phyloP scores from a whole-genome alignment of 2,329 filamentous ascomycete species.

The Aspergillus novofumigatus region DNA sequence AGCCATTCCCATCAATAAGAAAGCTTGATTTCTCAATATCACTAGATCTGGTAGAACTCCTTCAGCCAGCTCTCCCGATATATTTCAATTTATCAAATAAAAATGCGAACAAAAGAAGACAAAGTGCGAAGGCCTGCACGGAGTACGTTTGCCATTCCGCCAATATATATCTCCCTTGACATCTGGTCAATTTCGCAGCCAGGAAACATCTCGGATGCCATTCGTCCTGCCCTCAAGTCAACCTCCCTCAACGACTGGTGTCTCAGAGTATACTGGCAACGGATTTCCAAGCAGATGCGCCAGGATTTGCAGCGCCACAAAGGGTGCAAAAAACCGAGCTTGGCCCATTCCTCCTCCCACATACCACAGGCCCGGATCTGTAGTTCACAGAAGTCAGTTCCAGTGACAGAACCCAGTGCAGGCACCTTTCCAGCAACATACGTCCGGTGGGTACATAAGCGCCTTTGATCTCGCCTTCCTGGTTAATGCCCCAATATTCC shows the following conservation, averaged over 20 bases:
- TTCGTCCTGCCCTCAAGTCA: neutral
- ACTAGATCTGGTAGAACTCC: too few species aligned
- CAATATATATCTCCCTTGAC: neutral
- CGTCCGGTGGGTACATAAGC: slow-evolving; percentile 38
- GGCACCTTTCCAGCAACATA: slow-evolving; percentile 19
- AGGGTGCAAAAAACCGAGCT: slow-evolving; percentile 39
- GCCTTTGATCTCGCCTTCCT: slow-evolving; percentile 46
- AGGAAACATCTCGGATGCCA: neutral
- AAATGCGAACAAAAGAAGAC: too few species aligned
- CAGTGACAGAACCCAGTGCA: neutral
- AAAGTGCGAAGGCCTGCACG: too few species aligned
- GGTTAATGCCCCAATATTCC: slow-evolving; percentile 45
- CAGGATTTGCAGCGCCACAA: slow-evolving; percentile 47
- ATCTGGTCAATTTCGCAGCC: neutral
- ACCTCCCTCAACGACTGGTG: neutral
- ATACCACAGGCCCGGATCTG: slow-evolving; percentile 39
- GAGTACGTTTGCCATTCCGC: too few species aligned
- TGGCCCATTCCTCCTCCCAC: slow-evolving; percentile 42
- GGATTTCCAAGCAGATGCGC: slow-evolving; percentile 21
- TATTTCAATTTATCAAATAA: too few species aligned
- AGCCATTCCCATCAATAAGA: neutral
- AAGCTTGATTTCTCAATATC: neutral
- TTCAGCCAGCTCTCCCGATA: too few species aligned
- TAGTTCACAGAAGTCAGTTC: neutral
- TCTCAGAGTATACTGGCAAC: slow-evolving; percentile 9